A percentile compares a stretch with the other conserved stretches of the same genome.
phyloP scores from a whole-genome alignment of 1,139 yeast genomes.

The Hansenula sp. region DNA sequence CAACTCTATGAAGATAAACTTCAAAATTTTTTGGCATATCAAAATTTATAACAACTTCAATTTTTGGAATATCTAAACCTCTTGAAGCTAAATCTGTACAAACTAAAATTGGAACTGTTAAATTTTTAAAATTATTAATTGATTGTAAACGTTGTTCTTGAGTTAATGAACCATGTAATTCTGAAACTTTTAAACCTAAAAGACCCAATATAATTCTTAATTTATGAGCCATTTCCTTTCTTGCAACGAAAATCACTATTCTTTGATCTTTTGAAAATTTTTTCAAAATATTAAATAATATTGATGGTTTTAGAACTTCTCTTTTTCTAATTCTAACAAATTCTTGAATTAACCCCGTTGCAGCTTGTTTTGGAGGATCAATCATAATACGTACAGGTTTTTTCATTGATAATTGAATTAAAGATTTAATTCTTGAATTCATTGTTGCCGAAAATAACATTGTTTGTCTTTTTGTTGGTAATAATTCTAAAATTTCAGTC shows the following conservation, averaged over 20 bases:
- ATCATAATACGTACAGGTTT: conserved; percentile 94
- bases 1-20: conserved; percentile 92
- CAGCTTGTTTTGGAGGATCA: conserved; percentile 93
- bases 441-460: conserved; percentile 94
- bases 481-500: conserved; percentile 78
- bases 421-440: conserved; percentile 87
- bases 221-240: conserved; percentile 87
- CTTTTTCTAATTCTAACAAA: conserved; percentile 92
- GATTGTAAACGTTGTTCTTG: conserved; percentile 93
- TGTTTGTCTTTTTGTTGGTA: conserved; percentile 92
- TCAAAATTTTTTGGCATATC: conserved; percentile 96
- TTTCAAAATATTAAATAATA: conserved; percentile 66
- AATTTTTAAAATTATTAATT: conserved; percentile 75
- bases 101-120: conserved; percentile 78
- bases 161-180: conserved; percentile 87
- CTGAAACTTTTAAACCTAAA: conserved; percentile 83
- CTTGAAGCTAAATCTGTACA: conserved; percentile 99
- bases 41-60: conserved; percentile 87
- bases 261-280: conserved; percentile 61
- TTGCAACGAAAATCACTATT: conserved; percentile 83
- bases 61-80: conserved; percentile 98
- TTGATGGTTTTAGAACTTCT: conserved; percentile 78
- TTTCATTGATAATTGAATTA: conserved; percentile 80
- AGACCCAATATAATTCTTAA: conserved; percentile 82
- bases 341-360: conserved; percentile 82